Percentiles rank a stretch among this genome's conserved stretches.
phyloP scores from a whole-genome alignment of 176 grass and related monocot species.

The Tillandsia leiboldiana region DNA sequence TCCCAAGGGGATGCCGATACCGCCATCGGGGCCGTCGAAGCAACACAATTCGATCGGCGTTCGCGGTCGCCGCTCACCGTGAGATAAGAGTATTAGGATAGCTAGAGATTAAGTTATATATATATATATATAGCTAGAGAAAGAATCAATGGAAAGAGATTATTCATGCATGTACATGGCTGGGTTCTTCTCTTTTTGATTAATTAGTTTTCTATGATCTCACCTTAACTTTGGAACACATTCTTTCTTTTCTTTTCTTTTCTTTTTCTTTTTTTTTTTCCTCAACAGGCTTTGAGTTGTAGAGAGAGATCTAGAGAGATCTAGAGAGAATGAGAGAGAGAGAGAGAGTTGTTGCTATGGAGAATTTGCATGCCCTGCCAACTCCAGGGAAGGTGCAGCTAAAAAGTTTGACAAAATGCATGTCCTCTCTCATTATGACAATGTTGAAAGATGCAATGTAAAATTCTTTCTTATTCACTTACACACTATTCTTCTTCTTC shows the following conservation, averaged over 20 bases:
- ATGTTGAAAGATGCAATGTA: no score
- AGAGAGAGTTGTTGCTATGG: neutral
- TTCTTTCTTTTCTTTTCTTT: neutral
- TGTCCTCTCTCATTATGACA: no score
- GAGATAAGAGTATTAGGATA: neutral
- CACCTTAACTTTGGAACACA: neutral
- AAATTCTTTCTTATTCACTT: no score
- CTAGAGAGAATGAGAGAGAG: neutral
- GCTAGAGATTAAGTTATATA: neutral
- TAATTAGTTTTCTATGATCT: no score
- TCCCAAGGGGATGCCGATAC: neutral
- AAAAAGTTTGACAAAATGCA: neutral
- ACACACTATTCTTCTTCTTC: neutral
- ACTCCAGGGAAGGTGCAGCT: neutral
- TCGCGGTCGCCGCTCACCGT: neutral
- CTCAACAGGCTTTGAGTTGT: neutral
- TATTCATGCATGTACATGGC: neutral
- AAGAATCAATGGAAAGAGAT: no score
- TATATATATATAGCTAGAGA: neutral
- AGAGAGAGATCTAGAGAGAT: neutral
- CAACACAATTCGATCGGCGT: constrained; percentile 14
- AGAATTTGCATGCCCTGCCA: neutral
- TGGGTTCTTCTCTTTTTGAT: neutral
- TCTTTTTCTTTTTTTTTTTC: neutral
- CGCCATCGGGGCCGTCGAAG: constrained; percentile 17